phyloP scores from a whole-genome alignment of 345 rosid genomes.

The Corchorus olitorius region DNA sequence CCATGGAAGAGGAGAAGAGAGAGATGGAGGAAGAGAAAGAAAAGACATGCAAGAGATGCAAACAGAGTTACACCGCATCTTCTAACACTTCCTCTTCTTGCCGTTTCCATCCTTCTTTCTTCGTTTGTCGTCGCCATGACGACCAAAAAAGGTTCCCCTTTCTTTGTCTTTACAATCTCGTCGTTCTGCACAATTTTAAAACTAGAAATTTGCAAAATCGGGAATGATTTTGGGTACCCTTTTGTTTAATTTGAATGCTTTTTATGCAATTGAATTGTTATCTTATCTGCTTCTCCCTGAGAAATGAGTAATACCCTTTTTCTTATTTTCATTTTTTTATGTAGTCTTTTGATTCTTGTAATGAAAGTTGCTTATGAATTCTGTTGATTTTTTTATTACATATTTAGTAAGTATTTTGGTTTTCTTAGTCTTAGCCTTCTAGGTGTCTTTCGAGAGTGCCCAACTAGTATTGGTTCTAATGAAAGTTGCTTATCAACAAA shows the following conservation, averaged over 20 bases:
- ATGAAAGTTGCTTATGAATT: too few species aligned
- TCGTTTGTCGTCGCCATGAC: constrained; percentile 96
- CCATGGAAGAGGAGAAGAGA: not conserved
- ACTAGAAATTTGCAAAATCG: too few species aligned
- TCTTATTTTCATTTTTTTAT: too few species aligned
- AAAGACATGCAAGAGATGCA: constrained; percentile 75
- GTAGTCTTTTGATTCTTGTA: too few species aligned
- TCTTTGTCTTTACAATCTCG: not conserved
- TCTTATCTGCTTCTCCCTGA: too few species aligned
- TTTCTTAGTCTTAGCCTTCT: too few species aligned
- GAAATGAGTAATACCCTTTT: too few species aligned
- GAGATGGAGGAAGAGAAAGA: constrained; percentile 38
- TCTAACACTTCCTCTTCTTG: constrained; percentile 72
- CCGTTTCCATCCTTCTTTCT: constrained; percentile 84
- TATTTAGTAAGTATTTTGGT: too few species aligned
- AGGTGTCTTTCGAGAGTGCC: too few species aligned
- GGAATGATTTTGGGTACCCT: not conserved
- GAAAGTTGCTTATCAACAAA: too few species aligned
- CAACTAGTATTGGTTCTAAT: too few species aligned
- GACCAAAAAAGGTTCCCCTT: constrained; percentile 78
- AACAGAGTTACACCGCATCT: constrained; percentile 47
- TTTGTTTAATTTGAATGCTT: constrained; percentile 5
- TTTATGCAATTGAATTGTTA: not conserved
- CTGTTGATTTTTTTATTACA: too few species aligned
- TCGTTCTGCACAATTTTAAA: not conserved